Percentiles rank a stretch among this genome's conserved stretches.
These are phyloP conservation scores for Podospora tetraspora DNA, from an alignment of 495 filamentous ascomycete genomes.

Conservation along the genomic window DNA sequence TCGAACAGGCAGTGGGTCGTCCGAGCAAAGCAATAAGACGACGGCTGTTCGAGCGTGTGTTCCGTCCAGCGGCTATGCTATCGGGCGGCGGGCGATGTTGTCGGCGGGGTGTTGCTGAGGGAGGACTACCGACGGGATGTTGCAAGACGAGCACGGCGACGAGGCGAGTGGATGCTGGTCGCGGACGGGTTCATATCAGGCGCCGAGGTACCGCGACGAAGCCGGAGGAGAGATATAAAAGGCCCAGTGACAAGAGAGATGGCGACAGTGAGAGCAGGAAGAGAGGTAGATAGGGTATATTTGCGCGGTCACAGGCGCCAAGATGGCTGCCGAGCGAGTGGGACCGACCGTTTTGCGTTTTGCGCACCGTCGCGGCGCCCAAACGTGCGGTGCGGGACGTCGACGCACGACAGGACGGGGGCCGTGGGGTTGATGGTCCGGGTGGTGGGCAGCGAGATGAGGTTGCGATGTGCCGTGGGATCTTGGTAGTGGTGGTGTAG, in stretches of 20 bases:
- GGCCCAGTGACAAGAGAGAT: conserved; percentile 3
- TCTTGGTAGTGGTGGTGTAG: neutral
- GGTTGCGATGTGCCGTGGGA: neutral
- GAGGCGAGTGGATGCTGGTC: neutral
- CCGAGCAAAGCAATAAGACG: neutral
- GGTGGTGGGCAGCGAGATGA: neutral
- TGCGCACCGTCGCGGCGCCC: conserved; percentile 8
- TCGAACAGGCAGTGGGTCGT: neutral
- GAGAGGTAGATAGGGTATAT: conserved; percentile 15
- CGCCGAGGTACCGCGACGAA: conserved; percentile 15
- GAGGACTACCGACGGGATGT: neutral
- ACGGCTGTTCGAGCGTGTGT: neutral
- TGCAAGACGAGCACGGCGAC: neutral
- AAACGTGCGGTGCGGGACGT: conserved; percentile 13
- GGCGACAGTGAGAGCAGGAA: conserved; percentile 5
- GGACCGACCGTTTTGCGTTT: conserved; percentile 5
- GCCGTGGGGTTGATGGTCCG: neutral
- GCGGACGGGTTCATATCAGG: neutral
- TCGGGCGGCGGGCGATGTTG: neutral
- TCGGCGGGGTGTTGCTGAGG: neutral
- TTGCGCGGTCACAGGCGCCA: conserved; percentile 9
- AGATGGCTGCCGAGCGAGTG: conserved; percentile 10
- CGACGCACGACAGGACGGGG: conserved; percentile 1
- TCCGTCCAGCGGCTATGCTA: neutral
- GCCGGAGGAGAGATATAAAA: neutral